Evolutionary conservation across 345 rosid species (phyloP).

Genomic region (Eucalyptus polybractea): DNA sequence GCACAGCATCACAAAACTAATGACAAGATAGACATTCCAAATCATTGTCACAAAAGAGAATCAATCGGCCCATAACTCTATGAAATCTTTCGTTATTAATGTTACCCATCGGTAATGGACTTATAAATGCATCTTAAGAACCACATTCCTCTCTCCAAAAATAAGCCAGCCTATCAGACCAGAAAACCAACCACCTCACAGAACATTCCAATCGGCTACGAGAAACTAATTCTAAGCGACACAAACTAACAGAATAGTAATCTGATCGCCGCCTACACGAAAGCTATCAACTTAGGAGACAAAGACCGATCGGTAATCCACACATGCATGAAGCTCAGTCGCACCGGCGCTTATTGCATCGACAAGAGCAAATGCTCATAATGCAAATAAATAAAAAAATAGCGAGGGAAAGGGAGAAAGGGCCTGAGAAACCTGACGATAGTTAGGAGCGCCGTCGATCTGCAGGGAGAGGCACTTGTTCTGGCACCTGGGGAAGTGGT

Average conservation of each 20-base stretch:
- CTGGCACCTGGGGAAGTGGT: constrained; percentile 98
- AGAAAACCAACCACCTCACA: background rate
- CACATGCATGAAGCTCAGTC: background rate
- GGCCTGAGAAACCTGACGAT: constrained; percentile 58
- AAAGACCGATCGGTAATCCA: background rate
- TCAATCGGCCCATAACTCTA: background rate
- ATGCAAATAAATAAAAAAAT: background rate
- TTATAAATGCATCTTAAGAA: background rate
- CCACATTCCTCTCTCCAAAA: background rate
- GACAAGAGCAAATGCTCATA: background rate
- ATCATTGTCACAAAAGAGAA: background rate
- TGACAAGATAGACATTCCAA: background rate
- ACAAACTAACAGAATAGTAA: background rate
- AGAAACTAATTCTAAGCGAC: background rate
- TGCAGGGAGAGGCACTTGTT: constrained; percentile 78
- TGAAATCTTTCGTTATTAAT: background rate
- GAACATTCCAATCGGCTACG: background rate
- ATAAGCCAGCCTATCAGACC: background rate
- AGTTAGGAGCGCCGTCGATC: constrained; percentile 96
- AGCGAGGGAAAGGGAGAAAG: background rate
- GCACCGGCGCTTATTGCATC: background rate
- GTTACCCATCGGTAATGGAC: background rate
- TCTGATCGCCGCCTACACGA: background rate
- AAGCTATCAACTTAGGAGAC: background rate
- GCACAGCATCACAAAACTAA: background rate